phyloP scores from a whole-genome alignment of 495 filamentous ascomycete genomes.

The Cercophora newfieldiana region DNA sequence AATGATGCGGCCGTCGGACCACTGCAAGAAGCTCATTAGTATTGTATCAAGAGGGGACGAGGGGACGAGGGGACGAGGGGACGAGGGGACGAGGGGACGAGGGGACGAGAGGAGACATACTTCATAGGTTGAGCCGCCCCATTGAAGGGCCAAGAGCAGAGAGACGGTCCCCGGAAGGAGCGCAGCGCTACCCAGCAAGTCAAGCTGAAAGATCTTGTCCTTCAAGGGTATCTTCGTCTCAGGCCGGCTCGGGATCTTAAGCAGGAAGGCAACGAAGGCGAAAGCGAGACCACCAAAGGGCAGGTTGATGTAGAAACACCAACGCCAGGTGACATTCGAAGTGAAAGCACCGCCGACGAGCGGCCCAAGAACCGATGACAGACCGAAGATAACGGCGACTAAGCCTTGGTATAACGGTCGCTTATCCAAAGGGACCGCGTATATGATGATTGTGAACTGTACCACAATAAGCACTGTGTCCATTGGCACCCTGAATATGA shows the following conservation, averaged over 20 bases:
- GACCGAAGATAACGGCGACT: conserved; percentile 55
- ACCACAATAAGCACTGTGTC: conserved; percentile 22
- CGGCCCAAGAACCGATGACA: conserved; percentile 68
- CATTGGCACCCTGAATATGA: conserved; percentile 24
- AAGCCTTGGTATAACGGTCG: conserved; percentile 46
- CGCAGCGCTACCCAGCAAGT: conserved; percentile 59
- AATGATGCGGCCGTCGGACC: conserved; percentile 45
- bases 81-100: not conserved
- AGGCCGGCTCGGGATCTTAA: conserved; percentile 45
- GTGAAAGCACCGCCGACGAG: conserved; percentile 57
- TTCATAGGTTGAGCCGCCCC: conserved; percentile 68
- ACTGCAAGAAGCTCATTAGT: conserved; percentile 46
- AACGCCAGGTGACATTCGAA: conserved; percentile 65
- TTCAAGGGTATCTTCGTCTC: conserved; percentile 42
- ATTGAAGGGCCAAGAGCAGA: conserved; percentile 72
- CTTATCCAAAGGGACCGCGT: conserved; percentile 47
- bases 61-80: not conserved
- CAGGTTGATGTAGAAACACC: conserved; percentile 78
- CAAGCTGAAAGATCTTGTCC: conserved; percentile 57
- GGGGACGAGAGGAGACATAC: conserved; percentile 32
- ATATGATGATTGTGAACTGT: conserved; percentile 43
- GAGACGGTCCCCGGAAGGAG: conserved; percentile 71
- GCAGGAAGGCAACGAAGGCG: conserved; percentile 57
- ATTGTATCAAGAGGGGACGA: conserved; percentile 43
- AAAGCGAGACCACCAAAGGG: conserved; percentile 66